Base-by-base conservation (phyloP, 495 filamentous ascomycete genomes). In the Aspergillus nanangensis region DNA sequence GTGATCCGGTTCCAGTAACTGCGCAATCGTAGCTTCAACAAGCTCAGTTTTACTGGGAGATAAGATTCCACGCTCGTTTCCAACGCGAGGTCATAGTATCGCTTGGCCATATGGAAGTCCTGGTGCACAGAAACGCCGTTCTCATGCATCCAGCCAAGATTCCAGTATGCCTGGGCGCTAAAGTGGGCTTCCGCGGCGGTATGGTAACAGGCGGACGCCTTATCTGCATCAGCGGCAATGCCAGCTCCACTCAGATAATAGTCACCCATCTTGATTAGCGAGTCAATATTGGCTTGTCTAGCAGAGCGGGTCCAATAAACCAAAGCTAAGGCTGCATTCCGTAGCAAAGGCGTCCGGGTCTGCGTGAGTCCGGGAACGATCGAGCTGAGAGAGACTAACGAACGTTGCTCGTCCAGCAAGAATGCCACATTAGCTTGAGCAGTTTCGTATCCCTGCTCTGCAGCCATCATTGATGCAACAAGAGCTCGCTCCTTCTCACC, bases 111-210 rank as follows among this genome's bases (percentile, higher is more conserved):
- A 59, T 97, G 93, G 62, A 93, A 99, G 61, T 99, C 93, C 58
- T 99, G 93, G 27, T 86, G 82, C 3, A 96, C 82, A 9, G 92
- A 90, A 36, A 97, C 74, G 2, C 93, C 93, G 58, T 97, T 96
- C 66, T 99, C 93, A 64, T 99, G 90, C 88, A 99, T 97, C 93
- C 93, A 99, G 11, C 93, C 93, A 10, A 99, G 73, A 53, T 99
- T 96, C 80, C 89, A 99, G 44, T 95, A 82, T 10, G 94, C 94
- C 69, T 97, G 93, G 20, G 92, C 91, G 58, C 88, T 93, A 56
- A 88, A 87, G 55, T 89, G 80, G 39, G 82, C 88, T 56, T 98
- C 93, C 1, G 91, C 90, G 4, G 93, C 93, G 8, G 85, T 86
- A 42, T 86, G 83, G 52, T 97, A 99, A 67, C 94, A 97, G 17